Conservation (phyloP, 345 rosid species). For the Tarenaya hassleriana region DNA sequence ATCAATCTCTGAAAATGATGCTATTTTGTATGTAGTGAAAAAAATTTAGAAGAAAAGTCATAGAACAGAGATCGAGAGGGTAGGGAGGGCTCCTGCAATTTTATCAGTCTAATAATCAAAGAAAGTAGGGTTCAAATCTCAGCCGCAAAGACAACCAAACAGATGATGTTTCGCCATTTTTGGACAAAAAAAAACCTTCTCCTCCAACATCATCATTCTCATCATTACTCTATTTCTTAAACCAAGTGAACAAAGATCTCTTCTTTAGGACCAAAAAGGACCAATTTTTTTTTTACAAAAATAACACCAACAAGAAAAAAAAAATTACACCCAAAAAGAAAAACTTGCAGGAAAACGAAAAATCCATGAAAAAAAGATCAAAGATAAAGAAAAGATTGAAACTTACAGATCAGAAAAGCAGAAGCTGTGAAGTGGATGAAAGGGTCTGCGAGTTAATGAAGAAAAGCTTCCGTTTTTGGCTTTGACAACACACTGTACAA, state of each 20-base stretch:
- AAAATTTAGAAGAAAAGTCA: not conserved
- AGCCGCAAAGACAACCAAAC: conserved; percentile 7
- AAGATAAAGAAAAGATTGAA: not conserved
- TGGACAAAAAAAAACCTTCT: conserved; percentile 6
- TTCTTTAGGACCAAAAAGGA: not conserved
- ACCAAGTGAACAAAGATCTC: not conserved
- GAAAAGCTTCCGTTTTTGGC: conserved; percentile 17
- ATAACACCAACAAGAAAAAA: too few species aligned
- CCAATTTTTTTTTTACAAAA: too few species aligned
- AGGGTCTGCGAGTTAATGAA: conserved; percentile 20
- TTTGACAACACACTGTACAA: conserved; percentile 11
- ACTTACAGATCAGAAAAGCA: conserved; percentile 16
- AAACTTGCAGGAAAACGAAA: conserved; percentile 14
- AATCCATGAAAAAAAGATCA: not conserved
- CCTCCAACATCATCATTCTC: not conserved
- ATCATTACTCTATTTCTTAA: not conserved
- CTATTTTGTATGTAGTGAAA: conserved; percentile 9
- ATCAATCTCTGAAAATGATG: conserved; percentile 8
- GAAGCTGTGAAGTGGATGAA: not conserved
- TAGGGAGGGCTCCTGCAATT: not conserved
- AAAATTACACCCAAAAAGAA: too few species aligned
- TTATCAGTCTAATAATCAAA: not conserved
- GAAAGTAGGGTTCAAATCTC: conserved; percentile 8
- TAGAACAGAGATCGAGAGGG: not conserved
- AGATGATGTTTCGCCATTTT: conserved; percentile 15